Evolutionary conservation across 495 filamentous ascomycete species (phyloP).

Genomic region (Pyrenula aspistea): DNA sequence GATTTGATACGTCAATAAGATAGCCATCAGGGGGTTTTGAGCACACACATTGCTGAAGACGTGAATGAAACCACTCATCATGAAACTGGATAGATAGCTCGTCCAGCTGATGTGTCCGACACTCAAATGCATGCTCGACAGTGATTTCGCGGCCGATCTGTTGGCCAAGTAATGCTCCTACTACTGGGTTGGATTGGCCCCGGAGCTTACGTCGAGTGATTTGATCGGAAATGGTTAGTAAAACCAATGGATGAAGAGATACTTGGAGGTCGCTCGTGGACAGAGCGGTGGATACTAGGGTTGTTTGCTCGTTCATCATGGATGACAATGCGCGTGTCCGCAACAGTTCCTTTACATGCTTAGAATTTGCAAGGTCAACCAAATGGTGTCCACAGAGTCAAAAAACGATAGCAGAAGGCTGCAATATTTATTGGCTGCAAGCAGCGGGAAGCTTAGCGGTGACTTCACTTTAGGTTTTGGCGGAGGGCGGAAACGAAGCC

Average conservation of each 20-base stretch:
- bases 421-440: no score
- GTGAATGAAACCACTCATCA: conserved; percentile 60
- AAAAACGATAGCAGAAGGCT: no score
- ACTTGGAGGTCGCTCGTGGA: conserved; percentile 71
- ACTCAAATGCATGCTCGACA: conserved; percentile 87
- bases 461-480: no score
- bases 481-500: no score
- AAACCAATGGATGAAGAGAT: conserved; percentile 83
- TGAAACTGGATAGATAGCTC: conserved; percentile 45
- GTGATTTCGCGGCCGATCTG: conserved; percentile 84
- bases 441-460: no score
- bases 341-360: no score
- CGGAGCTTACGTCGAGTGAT: conserved; percentile 83
- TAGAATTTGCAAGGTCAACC: no score
- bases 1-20: conserved; percentile 1
- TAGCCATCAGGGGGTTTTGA: background rate
- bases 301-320: conserved; percentile 7
- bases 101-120: conserved; percentile 34
- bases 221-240: conserved; percentile 94
- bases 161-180: conserved; percentile 79
- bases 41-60: conserved; percentile 71
- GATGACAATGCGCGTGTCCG: no score
- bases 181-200: conserved; percentile 57
- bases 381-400: no score
- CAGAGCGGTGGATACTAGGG: conserved; percentile 51